phyloP scores from a whole-genome alignment of 2,329 filamentous ascomycete species.

The Aschersonia sp. region DNA sequence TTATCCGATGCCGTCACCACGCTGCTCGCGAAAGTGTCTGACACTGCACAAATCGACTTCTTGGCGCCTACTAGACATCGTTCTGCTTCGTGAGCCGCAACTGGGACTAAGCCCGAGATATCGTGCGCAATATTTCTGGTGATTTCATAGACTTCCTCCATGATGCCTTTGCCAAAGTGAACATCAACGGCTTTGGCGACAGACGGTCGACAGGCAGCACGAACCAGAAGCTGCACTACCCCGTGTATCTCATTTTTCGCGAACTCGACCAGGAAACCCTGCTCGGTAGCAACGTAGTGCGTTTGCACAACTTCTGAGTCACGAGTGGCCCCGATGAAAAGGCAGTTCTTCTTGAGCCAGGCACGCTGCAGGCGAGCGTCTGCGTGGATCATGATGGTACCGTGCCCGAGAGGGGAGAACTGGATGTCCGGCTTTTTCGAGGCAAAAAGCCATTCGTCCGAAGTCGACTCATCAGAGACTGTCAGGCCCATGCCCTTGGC shows the following conservation, averaged over 20 bases:
- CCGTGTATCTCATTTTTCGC: slow-evolving; percentile 40
- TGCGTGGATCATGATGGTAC: slow-evolving; percentile 40
- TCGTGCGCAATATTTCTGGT: slow-evolving; percentile 27
- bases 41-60: slow-evolving; percentile 16
- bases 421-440: slow-evolving; percentile 17
- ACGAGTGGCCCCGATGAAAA: slow-evolving; percentile 39
- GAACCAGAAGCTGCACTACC: slow-evolving; percentile 40
- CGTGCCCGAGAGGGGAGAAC: slow-evolving; percentile 20
- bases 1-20: slow-evolving; percentile 14
- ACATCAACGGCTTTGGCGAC: slow-evolving; percentile 47
- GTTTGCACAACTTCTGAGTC: slow-evolving; percentile 31
- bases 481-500: slow-evolving; percentile 13
- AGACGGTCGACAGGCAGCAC: slow-evolving; percentile 43
- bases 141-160: slow-evolving; percentile 28
- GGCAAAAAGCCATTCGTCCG: slow-evolving; percentile 20
- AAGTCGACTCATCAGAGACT: slow-evolving; percentile 12
- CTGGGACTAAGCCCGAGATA: slow-evolving; percentile 23
- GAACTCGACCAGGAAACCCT: slow-evolving; percentile 38
- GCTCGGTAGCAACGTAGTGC: slow-evolving; percentile 30
- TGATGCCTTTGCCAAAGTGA: slow-evolving; percentile 38
- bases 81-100: slow-evolving; percentile 23
- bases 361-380: slow-evolving; percentile 31
- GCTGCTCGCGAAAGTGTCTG: slow-evolving; percentile 11
- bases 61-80: slow-evolving; percentile 20
- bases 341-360: slow-evolving; percentile 42